Base-by-base conservation (phyloP, 1,139 yeast species). In the Debaryomycetaceae sp. region DNA sequence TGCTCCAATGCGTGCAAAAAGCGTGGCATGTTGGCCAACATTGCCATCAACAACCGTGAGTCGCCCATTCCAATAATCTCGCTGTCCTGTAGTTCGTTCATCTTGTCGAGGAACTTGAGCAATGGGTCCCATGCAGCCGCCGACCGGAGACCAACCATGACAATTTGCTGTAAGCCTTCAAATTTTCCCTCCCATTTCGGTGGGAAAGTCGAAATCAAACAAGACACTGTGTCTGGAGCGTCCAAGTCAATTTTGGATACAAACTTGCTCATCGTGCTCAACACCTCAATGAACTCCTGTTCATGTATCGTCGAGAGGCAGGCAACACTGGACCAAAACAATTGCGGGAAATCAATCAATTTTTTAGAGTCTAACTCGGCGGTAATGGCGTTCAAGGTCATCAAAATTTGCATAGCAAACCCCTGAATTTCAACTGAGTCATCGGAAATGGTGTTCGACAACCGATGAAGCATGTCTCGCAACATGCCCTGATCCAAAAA, bases 241-340 rank as follows among this genome's bases (percentile, higher is more conserved):
- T 83, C 89, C 36, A 88, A 60, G 49, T 88, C 96, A 47, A 91
- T 83, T 51, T 89, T 89, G 9, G 89, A 78, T 16, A 91, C 74
- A 48, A 89, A 82, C 45, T 84, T 86, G 22, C 88, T 76, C 49
- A 91, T 61, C 2, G 93, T 78, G 0, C 93, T 82, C 25, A 91
- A 61, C 0, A 83, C 84, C 49, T 91, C 98, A 32, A 86, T 76
- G 48, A 83, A 93, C 49, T 93, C 98, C 45, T 83, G 89, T 53
- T 93, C 98, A 46, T 88, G 95, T 22, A 88, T 73, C 0, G 96
- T 86, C 35, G 83, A 81, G 43, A 91, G 61, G 46, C 96, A 83
- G 1, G 98, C 98, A 18, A 89, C 94, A 19, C 93, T 78, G 1
- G 91, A 83, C 99, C 99, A 93, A 51, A 91, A 93, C 24, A 91